Base-by-base conservation (phyloP, 2,329 filamentous ascomycete species). In the Knufia fluminis region DNA sequence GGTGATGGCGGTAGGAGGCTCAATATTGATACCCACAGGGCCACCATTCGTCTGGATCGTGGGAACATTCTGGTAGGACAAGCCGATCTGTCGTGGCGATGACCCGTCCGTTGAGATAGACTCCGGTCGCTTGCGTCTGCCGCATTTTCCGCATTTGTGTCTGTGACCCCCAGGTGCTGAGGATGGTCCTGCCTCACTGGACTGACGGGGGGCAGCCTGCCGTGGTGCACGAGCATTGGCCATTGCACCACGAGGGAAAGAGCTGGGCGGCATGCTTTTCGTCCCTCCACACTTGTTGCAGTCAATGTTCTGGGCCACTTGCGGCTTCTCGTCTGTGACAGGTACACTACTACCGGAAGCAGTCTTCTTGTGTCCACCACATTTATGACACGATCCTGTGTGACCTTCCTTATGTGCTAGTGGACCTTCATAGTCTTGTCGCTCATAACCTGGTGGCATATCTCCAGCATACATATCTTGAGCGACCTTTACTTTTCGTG, bases 401-500 rank as follows among this genome's bases (percentile, higher is more conserved):
- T 10, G 17, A 43, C 43, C 31, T 42, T 46, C n/a, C 38, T 26
- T 38, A 43, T 41, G 16, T 46, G 8, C 43, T 36, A 52, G 51
- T 45, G 16, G 53, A 49, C 20, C 33, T 19, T 40, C 17, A 20
- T 48, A 48, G 8, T 42, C 53, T 47, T 54, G 52, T 41, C 41
- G 52, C 32, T 54, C 52, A 48, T 59, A 59, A 7, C 50, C 49
- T 4, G 57, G 57, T 9, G 57, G 57, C 10, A 57, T 51, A 2
- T 52, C 56, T 22, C 56, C 57, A 46, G 55, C 52, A 46, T 55
- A 52, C 57, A 59, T 59, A 36, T 59, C 57, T 49, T 54, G 56
- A n/a, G 57, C 57, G 12, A 59, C 56, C 46, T 52, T 58, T 32
- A 57, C 56, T 44, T 46, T 42, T 31, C 46, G 36, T 7, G 39